These are phyloP conservation scores for Umbelopsis sp. DNA, from an alignment of 192 early-diverging fungal species.

Conservation along the genomic window DNA sequence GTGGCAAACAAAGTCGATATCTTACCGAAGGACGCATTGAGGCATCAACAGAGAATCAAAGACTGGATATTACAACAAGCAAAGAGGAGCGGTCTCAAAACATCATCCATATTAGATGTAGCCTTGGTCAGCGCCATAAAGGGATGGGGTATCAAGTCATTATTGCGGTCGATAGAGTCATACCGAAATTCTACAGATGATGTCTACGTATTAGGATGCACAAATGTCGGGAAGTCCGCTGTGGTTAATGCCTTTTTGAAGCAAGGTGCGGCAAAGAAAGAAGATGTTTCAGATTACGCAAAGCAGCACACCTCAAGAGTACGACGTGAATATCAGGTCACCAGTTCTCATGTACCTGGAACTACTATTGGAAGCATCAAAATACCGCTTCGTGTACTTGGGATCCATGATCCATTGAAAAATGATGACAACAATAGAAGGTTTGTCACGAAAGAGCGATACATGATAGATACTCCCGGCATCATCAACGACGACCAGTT, in stretches of 20 bases:
- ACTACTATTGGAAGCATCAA: conserved; percentile 70
- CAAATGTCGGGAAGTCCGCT: conserved; percentile 81
- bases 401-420: conserved; percentile 38
- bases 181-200: conserved; percentile 48
- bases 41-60: conserved; percentile 51
- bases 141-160: conserved; percentile 51
- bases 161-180: conserved; percentile 46
- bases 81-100: conserved; percentile 39
- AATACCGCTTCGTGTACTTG: conserved; percentile 59
- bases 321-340: conserved; percentile 47
- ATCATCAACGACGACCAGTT: conserved; percentile 59
- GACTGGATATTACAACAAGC: conserved; percentile 53
- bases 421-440: conserved; percentile 25
- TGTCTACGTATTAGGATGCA: conserved; percentile 71
- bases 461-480: conserved; percentile 66
- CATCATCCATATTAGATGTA: conserved; percentile 36
- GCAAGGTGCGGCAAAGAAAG: conserved; percentile 40
- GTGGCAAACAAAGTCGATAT: conserved; percentile 76
- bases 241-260: conserved; percentile 67
- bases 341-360: conserved; percentile 66
- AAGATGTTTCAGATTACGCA: conserved; percentile 6
- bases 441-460: conserved; percentile 26
- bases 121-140: conserved; percentile 64
- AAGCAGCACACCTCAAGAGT: conserved; percentile 9
- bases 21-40: conserved; percentile 51